Conservation (phyloP, 2,329 filamentous ascomycete genomes). For the Colletotrichum sublineola region DNA sequence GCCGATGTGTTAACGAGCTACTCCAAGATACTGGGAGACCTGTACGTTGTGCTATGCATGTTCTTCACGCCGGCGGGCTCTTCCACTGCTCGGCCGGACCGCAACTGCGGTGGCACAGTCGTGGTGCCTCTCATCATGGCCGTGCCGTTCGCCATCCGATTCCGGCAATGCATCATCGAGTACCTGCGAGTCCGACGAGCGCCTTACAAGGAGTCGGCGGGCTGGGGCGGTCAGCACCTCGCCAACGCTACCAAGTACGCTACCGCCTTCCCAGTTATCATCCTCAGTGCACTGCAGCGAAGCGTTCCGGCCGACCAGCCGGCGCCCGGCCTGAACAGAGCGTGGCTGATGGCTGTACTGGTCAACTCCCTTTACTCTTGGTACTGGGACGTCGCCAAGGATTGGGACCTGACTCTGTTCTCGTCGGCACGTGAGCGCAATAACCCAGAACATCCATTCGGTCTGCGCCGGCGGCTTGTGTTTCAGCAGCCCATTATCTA, state of each 20-base stretch:
- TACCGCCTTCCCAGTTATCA: constrained; percentile 92
- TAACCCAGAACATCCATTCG: constrained; percentile 78
- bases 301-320: constrained; percentile 61
- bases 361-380: constrained; percentile 95
- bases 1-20: constrained; percentile 97
- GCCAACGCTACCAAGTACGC: constrained; percentile 96
- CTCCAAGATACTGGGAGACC: constrained; percentile 89
- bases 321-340: constrained; percentile 60
- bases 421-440: constrained; percentile 68
- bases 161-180: constrained; percentile 93
- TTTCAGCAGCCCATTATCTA: constrained; percentile 82
- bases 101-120: constrained; percentile 82
- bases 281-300: constrained; percentile 81
- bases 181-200: constrained; percentile 78
- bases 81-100: constrained; percentile 84
- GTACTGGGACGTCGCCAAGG: constrained; percentile 97
- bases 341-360: constrained; percentile 80
- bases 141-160: constrained; percentile 84
- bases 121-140: constrained; percentile 88
- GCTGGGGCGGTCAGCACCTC: constrained; percentile 87
- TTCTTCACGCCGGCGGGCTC: constrained; percentile 79
- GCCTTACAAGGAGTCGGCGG: constrained; percentile 67
- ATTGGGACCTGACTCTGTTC: constrained; percentile 95
- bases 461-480: constrained; percentile 79
- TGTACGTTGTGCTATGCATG: constrained; percentile 94